Base-by-base conservation (phyloP, 2,329 filamentous ascomycete genomes). In the Myotisia sp. region DNA sequence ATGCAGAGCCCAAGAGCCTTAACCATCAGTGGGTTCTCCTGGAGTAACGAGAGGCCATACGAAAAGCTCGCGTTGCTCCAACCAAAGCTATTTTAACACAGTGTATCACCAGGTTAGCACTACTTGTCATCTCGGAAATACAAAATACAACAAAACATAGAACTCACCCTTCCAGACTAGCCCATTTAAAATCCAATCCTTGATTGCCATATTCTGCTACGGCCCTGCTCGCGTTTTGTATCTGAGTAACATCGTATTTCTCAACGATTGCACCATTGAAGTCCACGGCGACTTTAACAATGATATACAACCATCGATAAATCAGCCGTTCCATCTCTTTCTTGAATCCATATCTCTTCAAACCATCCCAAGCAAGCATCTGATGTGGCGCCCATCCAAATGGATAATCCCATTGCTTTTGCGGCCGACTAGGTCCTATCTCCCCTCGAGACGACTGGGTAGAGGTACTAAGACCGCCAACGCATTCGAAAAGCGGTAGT, bases 321-420 rank as follows among this genome's bases (percentile, higher is more conserved):
- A 19, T 29, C 13, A 92, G 60, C 16, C 82, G 67, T 59, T 87
- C 78, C 2, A 80, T 81, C 42, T 87, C 81, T 14, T 80, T 76
- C 8, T 74, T 72, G 52, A 84, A 92, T 36, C 81, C 80, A 51
- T 90, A 92, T 18, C 82, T 74, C 45, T 80, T 71, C 37, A 92
- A 63, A 3, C 83, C 84, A 3, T 79, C 82, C 83, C 84, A 92
- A 2, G 83, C 83, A 24, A 92, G 70, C 58, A 92, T 90, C 62
- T 92, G 83, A 63, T 92, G 83, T 17, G 83, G 83, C 37, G 83
- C 83, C 83, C 84, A 92, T 37, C 83, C 83, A 51, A 84, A 90
- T 1, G 83, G 83, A 51, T 79, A 92, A 54, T 92, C 83, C 83
- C 83, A 92, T 53, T 92, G 84, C 46, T 82, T 71, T 55, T 87